These are phyloP conservation scores for Aspergillus spinulosporus DNA, from an alignment of 2,329 filamentous ascomycete genomes.

Conservation along the genomic window DNA sequence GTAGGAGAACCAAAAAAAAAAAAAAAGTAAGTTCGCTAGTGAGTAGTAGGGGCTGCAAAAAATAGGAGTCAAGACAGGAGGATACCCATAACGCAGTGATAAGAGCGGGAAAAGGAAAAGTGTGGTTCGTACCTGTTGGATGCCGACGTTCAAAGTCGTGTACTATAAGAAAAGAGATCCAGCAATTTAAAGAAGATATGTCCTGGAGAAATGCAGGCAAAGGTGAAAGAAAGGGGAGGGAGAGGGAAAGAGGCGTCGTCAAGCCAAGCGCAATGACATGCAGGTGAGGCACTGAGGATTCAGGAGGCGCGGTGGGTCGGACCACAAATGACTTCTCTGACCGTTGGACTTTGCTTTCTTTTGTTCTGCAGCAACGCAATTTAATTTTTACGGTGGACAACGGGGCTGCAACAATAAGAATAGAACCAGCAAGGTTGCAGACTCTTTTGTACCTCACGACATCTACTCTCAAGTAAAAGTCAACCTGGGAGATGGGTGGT, in stretches of 20 bases:
- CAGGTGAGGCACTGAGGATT: conserved; percentile 12
- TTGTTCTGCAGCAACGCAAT: not conserved
- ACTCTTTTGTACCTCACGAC: not conserved
- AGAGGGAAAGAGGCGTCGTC: not conserved
- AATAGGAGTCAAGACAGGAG: conserved; percentile 1
- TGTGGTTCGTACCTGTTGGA: not conserved
- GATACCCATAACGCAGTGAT: not conserved
- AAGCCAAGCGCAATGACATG: conserved; percentile 13
- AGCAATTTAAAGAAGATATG: no score
- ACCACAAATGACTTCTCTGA: conserved; percentile 3
- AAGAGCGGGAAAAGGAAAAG: conserved; percentile 1
- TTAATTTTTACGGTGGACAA: not conserved
- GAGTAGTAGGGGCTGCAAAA: conserved; percentile 1
- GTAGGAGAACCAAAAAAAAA: not conserved
- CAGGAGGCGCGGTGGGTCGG: conserved; percentile 16
- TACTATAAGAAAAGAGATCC: no score
- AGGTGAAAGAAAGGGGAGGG: not conserved
- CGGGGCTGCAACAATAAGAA: not conserved
- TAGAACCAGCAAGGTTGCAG: not conserved
- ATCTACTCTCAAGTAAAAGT: not conserved
- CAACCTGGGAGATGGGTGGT: not conserved
- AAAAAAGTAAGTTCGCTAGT: not conserved
- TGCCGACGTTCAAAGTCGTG: not conserved
- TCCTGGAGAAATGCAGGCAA: not conserved
- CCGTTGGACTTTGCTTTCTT: conserved; percentile 3